phyloP scores from a whole-genome alignment of 768 basidiomycete genomes.

The Boletus huronensis region DNA sequence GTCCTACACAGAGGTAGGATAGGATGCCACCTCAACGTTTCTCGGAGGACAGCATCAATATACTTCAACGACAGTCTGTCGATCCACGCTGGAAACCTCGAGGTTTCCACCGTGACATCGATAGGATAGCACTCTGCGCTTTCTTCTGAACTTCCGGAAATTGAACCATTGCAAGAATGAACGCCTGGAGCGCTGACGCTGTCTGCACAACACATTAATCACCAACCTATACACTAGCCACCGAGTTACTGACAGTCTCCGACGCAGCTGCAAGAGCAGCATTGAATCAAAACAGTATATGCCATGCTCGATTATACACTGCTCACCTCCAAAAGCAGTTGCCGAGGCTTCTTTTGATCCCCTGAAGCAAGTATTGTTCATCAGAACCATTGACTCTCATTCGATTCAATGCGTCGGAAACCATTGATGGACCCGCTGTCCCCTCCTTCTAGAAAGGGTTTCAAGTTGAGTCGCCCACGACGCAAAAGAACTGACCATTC shows the following conservation, averaged over 20 bases:
- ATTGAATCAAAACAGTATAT: not conserved
- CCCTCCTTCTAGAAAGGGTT: slow-evolving; percentile 7
- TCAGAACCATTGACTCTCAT: not conserved
- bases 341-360: slow-evolving; percentile 19
- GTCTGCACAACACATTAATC: slow-evolving; percentile 15
- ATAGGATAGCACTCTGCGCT: slow-evolving; percentile 32
- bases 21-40: slow-evolving; percentile 26
- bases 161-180: slow-evolving; percentile 35
- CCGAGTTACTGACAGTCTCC: slow-evolving; percentile 12
- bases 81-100: slow-evolving; percentile 25
- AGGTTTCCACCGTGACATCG: slow-evolving; percentile 24
- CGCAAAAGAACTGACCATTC: slow-evolving; percentile 7
- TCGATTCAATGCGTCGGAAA: slow-evolving; percentile 11
- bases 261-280: slow-evolving; percentile 8
- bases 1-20: slow-evolving; percentile 23
- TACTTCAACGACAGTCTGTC: slow-evolving; percentile 29
- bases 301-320: not conserved
- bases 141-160: slow-evolving; percentile 28
- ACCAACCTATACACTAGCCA: not conserved
- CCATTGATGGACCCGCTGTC: slow-evolving; percentile 14
- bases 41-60: slow-evolving; percentile 27
- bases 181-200: slow-evolving; percentile 24
- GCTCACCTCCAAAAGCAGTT: slow-evolving; percentile 20
- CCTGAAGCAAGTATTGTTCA: not conserved
- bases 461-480: not conserved